Evolutionary conservation across 805 yeast species (phyloP), one percentile per base, ranked within the genome.

Genomic region (Saturnispora halmiae): DNA sequence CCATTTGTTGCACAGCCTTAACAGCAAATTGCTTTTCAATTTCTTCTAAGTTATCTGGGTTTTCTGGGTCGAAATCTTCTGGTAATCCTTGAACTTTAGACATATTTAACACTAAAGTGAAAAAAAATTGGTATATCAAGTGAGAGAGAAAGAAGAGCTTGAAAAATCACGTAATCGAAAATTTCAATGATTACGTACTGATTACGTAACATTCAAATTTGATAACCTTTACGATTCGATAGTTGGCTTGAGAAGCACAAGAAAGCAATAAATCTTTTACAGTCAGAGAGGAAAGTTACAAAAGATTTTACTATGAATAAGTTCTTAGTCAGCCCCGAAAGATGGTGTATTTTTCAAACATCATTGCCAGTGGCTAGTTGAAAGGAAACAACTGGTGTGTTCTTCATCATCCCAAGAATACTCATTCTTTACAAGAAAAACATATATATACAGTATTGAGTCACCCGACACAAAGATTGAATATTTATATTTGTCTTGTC

Each of bases 11-110:
- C 14, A 92, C 98, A 4, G 97, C 98, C 64, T 82, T 85, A 45
- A 92, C 98, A 31, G 98, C 97, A 57, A 92, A 92, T 67, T 92
- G 97, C 72, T 78, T 86, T 64, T 92, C 98, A 55, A 92, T 86
- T 54, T 86, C 95, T 64, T 90, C 97, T 53, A 85, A 70, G 67
- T 92, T 92, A 46, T 92, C 96, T 34, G 98, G 96, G 44, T 70
- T 73, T 55, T 92, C 95, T 15, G 98, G 88, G 54, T 48, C 50
- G 35, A 56, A 55, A n/a, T 48, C 46, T 6, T 47, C 41, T 34
- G 53, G 47, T 24, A 46, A 30, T 18, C 45, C 40, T 63, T 24
- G 33, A n/a, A 36, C 39, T 28, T 28, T 26, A n/a, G 39, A 36
- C 39, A 36, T 36, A 5, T 35, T 36, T 16, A 21, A 20, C 11